Evolutionary conservation across 441 rosid species (phyloP).

Genomic region (Geranium incanum): DNA sequence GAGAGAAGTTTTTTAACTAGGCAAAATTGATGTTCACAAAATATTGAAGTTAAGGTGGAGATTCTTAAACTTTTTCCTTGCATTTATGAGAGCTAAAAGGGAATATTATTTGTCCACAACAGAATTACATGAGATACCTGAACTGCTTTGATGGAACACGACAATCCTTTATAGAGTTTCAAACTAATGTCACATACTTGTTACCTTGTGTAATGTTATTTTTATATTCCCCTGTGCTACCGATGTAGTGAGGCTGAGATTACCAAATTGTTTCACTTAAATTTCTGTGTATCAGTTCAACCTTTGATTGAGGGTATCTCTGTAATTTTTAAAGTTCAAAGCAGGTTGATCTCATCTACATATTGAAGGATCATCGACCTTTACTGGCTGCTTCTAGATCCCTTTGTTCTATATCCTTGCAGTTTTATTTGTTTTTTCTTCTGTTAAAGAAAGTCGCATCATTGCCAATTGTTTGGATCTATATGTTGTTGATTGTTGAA

Average conservation of each 20-base stretch:
- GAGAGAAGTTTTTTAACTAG: background rate
- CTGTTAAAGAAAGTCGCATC: background rate
- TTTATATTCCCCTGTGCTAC: background rate
- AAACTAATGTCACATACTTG: background rate
- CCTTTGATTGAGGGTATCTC: background rate
- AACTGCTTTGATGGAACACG: background rate
- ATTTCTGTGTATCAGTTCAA: background rate
- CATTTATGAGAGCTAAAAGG: background rate
- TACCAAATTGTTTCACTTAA: background rate
- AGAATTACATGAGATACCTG: background rate
- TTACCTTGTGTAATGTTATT: background rate
- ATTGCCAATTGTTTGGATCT: background rate
- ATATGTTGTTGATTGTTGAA: background rate
- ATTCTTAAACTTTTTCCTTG: background rate
- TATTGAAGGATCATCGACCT: constrained; percentile 3
- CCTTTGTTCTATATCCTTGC: background rate
- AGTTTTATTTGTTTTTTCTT: background rate
- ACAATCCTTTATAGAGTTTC: background rate
- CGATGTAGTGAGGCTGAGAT: background rate
- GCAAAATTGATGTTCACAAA: background rate
- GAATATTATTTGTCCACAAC: background rate
- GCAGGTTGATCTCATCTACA: background rate
- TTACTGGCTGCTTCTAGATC: background rate
- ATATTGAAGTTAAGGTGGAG: background rate
- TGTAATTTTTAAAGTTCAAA: background rate